These are phyloP conservation scores for Fusarium udum DNA, from an alignment of 2,329 filamentous ascomycete genomes.

Conservation along the genomic window DNA sequence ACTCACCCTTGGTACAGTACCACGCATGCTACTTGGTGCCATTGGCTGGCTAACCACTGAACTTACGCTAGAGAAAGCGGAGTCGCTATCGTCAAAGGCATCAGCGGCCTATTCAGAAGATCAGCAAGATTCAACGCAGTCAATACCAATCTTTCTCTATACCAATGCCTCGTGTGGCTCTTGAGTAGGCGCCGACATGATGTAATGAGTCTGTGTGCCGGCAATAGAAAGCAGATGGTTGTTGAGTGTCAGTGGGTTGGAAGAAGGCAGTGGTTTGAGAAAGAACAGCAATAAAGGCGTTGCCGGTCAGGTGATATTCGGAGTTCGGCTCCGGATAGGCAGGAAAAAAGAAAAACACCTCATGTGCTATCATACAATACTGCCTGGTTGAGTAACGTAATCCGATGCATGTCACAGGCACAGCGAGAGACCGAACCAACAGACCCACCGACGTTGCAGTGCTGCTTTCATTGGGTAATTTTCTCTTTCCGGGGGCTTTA, in stretches of 20 bases:
- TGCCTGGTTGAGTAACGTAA: not conserved
- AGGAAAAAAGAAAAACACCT: not conserved
- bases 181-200: not conserved
- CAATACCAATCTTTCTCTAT: rapidly evolving
- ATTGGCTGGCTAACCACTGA: rapidly evolving
- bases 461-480: not conserved
- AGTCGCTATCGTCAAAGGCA: not conserved
- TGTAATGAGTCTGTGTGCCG: rapidly evolving
- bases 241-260: not conserved
- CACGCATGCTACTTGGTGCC: rapidly evolving
- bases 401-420: conserved; percentile 4
- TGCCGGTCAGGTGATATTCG: not conserved
- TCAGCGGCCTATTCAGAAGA: not conserved
- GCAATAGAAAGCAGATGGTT: rapidly evolving
- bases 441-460: not conserved
- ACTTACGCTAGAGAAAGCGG: conserved; percentile 5
- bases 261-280: rapidly evolving
- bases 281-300: not conserved
- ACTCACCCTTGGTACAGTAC: too few relatives aligned
- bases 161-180: not conserved
- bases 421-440: not conserved
- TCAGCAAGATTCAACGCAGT: rapidly evolving
- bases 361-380: not conserved
- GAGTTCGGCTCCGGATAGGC: not conserved
- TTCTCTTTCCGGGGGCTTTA: rapidly evolving